Evolutionary conservation across 2,329 filamentous ascomycete genomes (phyloP), one percentile per base, ranked within the genome.

Genomic region (Pseudogymnoascus sp.): DNA sequence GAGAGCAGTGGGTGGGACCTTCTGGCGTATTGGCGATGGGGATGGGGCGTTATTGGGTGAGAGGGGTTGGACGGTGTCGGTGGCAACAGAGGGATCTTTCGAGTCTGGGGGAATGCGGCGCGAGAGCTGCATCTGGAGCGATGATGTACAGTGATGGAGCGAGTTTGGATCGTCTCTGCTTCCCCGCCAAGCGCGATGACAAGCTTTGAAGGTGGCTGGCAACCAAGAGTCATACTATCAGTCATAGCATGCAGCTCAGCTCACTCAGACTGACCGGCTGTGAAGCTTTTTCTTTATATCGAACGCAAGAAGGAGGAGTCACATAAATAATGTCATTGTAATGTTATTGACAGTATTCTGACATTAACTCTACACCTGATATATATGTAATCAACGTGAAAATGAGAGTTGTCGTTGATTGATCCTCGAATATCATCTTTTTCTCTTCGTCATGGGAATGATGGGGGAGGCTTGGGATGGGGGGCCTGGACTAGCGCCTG

Each of bases 141-240:
- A 45, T 45, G 11, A 26, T 31, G 26, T 18, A 10, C 47, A 31
- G 8, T 31, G n/a, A 54, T 31, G 47, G 26, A 3, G 7, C 26
- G 14, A 8, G 26, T 31, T 54, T 54, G 47, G 47, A 54, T 31
- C 47, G 14, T 16, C 47, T 54, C n/a, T 54, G 31, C 7, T 42
- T 26, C 1, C 47, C 47, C 47, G 26, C 47, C 47, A 54, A 54
- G 47, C 47, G 47, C 14, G 47, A 54, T 54, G 47, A 54, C 47
- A 54, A 54, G 47, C 47, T 54, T 54, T 54, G n/a, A 14, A 14
- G 5, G 23, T 54, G 47, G 47, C 47, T 31, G n/a, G 23, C n/a
- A 54, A 54, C 47, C 26, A 31, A 54, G 26, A 54, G 47, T 54
- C 47, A 54, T 54, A 23, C n/a, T 54, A 54, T 54, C 47, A 54